phyloP scores from a whole-genome alignment of 148 eudicot species.

The Polygonum maritimum region DNA sequence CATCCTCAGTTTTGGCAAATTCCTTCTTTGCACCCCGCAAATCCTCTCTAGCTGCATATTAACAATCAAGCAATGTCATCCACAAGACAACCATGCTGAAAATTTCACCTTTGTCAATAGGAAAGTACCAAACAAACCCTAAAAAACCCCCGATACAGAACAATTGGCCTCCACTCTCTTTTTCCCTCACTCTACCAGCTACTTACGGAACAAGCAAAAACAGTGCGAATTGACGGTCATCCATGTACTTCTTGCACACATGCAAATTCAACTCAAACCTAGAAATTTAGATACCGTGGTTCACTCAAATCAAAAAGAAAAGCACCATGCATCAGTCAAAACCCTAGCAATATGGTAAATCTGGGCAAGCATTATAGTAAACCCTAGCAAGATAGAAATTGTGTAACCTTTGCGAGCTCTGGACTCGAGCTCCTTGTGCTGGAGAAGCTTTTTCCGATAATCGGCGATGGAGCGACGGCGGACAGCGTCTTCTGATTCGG shows the following conservation, averaged over 20 bases:
- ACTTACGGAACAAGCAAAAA: not conserved
- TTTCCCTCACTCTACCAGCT: not conserved
- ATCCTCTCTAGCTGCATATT: constrained; percentile 56
- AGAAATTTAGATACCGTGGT: not conserved
- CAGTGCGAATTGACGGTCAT: not conserved
- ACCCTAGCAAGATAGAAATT: not conserved
- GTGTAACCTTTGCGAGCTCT: constrained; percentile 58
- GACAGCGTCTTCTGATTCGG: constrained; percentile 52
- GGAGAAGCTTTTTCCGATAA: constrained; percentile 65
- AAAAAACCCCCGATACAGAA: not conserved
- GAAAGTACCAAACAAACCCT: not conserved
- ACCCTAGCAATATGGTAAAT: not conserved
- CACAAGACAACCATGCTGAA: not conserved
- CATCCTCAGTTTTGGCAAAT: constrained; percentile 89
- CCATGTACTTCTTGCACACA: not conserved
- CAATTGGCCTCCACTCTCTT: not conserved
- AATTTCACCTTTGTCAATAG: not conserved
- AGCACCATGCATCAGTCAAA: not conserved
- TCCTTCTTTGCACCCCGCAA: constrained; percentile 71
- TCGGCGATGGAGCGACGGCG: constrained; percentile 57
- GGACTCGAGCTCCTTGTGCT: constrained; percentile 73
- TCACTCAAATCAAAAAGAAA: not conserved
- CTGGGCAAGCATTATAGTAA: not conserved
- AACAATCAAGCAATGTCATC: constrained; percentile 7
- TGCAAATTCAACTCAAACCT: not conserved